phyloP scores from a whole-genome alignment of 495 filamentous ascomycete genomes.

The Penicillium fimorum region DNA sequence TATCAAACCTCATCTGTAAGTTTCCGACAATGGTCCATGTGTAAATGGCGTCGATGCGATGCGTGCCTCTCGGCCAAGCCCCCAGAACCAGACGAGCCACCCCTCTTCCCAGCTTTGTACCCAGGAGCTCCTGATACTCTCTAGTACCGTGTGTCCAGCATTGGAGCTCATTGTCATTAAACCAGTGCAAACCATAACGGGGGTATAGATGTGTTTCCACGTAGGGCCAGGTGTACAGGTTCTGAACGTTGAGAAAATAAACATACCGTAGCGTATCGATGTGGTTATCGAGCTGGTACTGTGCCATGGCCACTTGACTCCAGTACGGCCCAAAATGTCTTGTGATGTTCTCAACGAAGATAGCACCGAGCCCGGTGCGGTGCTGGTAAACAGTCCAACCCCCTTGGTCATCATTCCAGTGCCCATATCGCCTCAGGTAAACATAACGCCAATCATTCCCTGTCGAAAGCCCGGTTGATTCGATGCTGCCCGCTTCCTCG shows the following conservation, averaged over 20 bases:
- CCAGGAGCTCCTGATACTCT: constrained; percentile 1
- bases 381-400: neutral
- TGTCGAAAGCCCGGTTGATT: neutral
- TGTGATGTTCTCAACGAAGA: neutral
- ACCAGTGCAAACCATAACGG: neutral
- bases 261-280: neutral
- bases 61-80: neutral
- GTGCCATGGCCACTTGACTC: neutral
- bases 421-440: neutral
- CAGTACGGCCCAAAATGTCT: neutral
- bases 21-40: neutral
- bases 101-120: constrained; percentile 1
- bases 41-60: neutral
- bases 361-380: neutral
- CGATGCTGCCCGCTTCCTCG: neutral
- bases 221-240: neutral
- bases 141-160: neutral
- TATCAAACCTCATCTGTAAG: constrained; percentile 4
- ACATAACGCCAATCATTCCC: neutral
- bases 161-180: too few species aligned
- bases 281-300: neutral
- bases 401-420: neutral
- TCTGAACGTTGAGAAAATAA: neutral
- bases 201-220: neutral
- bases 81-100: constrained; percentile 2